These are phyloP conservation scores for Alternaria triticina DNA, from an alignment of 2,329 filamentous ascomycete species.

Conservation along the genomic window DNA sequence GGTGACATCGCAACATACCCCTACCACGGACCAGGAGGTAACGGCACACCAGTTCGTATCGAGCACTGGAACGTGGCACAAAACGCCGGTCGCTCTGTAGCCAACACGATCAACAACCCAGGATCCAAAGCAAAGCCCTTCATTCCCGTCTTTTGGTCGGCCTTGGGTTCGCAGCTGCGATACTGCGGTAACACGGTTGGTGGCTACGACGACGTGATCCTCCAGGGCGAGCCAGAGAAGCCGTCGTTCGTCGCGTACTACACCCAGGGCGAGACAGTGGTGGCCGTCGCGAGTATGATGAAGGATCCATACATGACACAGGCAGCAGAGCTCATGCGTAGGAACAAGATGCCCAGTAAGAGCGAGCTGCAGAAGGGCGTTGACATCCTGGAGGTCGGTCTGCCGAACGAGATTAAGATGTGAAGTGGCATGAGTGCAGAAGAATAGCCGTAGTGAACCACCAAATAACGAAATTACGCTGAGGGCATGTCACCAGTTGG, in stretches of 20 bases:
- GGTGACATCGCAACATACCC: constrained; percentile 96
- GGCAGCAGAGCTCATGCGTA: constrained; percentile 82
- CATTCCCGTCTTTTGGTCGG: constrained; percentile 97
- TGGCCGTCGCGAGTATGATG: constrained; percentile 90
- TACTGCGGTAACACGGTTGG: constrained; percentile 88
- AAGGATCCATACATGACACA: constrained; percentile 77
- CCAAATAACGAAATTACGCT: neutral
- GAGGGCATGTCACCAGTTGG: neutral
- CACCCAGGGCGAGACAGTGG: constrained; percentile 80
- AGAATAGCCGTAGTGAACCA: neutral
- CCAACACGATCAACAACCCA: constrained; percentile 75
- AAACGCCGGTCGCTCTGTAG: constrained; percentile 83
- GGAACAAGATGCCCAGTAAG: constrained; percentile 83
- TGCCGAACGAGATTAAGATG: constrained; percentile 56
- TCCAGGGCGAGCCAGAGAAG: constrained; percentile 74
- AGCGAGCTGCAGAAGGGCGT: constrained; percentile 71
- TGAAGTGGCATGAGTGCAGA: constrained; percentile 17
- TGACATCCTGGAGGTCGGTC: constrained; percentile 54
- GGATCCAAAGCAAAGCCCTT: constrained; percentile 70
- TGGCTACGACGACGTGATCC: constrained; percentile 84
- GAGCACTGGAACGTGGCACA: constrained; percentile 99
- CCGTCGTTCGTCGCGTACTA: constrained; percentile 91
- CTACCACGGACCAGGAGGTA: constrained; percentile 86
- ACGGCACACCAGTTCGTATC: constrained; percentile 77
- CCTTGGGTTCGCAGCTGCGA: constrained; percentile 83